These are phyloP conservation scores for Choiromyces venosus DNA, from an alignment of 495 filamentous ascomycete genomes.

Conservation along the genomic window DNA sequence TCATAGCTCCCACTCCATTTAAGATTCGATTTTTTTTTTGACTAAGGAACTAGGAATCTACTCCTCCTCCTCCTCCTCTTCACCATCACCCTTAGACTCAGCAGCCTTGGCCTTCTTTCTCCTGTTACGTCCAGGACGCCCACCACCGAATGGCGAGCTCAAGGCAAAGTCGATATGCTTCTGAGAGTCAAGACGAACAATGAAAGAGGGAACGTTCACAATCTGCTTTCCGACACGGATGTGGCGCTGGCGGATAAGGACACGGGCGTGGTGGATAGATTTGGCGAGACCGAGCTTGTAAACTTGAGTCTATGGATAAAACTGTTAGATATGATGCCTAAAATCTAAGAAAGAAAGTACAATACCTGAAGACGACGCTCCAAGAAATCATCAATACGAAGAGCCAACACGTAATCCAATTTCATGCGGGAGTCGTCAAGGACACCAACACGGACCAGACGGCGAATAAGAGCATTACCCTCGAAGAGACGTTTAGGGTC, in stretches of 20 bases:
- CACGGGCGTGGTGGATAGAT: constrained; percentile 99
- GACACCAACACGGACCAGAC: constrained; percentile 98
- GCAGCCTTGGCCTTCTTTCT: constrained; percentile 99
- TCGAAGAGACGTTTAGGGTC: constrained; percentile 99
- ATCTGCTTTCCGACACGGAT: constrained; percentile 99
- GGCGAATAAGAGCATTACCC: constrained; percentile 99
- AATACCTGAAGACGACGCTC: constrained; percentile 76
- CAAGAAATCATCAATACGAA: constrained; percentile 97
- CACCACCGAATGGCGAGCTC: constrained; percentile 94
- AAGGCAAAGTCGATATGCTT: constrained; percentile 99
- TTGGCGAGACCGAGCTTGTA: constrained; percentile 99
- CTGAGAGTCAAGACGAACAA: constrained; percentile 98
- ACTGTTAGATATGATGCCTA: not conserved
- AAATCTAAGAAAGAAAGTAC: not conserved
- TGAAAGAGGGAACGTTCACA: constrained; percentile 98
- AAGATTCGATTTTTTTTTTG: not conserved
- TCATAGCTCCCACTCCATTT: not conserved
- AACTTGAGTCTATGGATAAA: constrained; percentile 73
- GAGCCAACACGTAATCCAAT: constrained; percentile 99
- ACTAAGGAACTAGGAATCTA: constrained; percentile 44
- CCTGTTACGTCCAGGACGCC: constrained; percentile 89
- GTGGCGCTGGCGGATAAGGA: constrained; percentile 97
- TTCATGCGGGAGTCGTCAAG: constrained; percentile 99
- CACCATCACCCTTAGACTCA: constrained; percentile 79
- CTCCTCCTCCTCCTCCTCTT: constrained; percentile 83